Evolutionary conservation across 176 grass and related monocot species (phyloP), one percentile per base, ranked within the genome.

Genomic region (Aegilops longissima): DNA sequence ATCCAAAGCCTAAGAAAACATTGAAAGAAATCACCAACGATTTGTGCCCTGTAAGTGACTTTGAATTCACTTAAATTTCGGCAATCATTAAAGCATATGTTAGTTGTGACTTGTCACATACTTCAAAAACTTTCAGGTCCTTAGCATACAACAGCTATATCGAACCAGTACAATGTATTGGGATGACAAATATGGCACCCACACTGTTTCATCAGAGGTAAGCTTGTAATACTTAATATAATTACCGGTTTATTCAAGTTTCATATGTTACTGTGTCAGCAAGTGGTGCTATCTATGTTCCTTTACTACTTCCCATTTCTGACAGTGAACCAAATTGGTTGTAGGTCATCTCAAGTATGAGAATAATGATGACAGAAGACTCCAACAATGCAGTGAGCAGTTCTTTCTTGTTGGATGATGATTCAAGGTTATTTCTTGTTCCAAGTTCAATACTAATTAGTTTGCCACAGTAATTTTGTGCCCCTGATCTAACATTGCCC

Each of bases 101-200:
- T 64, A 27, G 58, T 80, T 84, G 85, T 80, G 82, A 33, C 52
- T 85, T 84, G n/a, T 45, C 49, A 70, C 27, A 12, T 36, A 36
- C 71, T 62, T 35, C 84, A 59, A 39, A 84, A 51, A 86, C 18
- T 69, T 79, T 79, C 89, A 99, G 97, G 97, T 96, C 79, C 97
- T 99, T 74, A 99, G 97, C 92, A 95, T 99, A 91, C 97, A 99
- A 64, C 97, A 99, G 84, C 70, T 99, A 80, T 97, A 94, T 84
- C 89, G 97, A 83, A 99, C 94, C 76, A 99, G 97, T 82, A 99
- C 94, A 75, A 99, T 99, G 97, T 99, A 99, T 86, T 99, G 97
- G 97, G 97, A 99, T 89, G 97, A 99, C 56, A 99, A 99, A 86
- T 99, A 94, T 89, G 97, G 97, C 45, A 99, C 97, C 54, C 97